Evolutionary conservation across 2,329 filamentous ascomycete genomes (phyloP).

Genomic region (Aspergillus phoenicis): DNA sequence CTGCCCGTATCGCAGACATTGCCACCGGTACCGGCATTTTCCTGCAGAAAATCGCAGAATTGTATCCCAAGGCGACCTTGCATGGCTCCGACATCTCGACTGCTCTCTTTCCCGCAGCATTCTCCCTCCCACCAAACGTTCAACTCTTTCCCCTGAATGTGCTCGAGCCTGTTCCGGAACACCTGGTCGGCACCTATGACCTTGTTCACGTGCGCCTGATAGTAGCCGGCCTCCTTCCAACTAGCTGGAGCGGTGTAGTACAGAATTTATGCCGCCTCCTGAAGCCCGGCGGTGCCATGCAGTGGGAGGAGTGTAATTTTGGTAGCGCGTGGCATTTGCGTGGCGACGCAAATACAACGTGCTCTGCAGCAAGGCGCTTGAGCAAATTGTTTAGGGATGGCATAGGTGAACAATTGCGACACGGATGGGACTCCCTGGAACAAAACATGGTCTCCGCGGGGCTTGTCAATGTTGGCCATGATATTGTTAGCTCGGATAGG

Average conservation of each 20-base stretch:
- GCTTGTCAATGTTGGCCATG: neutral
- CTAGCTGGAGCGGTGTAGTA: neutral
- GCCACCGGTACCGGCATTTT: constrained; percentile 1
- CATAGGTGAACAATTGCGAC: neutral
- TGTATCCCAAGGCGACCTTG: neutral
- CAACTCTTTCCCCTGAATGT: neutral
- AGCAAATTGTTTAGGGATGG: neutral
- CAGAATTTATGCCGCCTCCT: constrained; percentile 12
- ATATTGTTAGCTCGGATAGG: neutral
- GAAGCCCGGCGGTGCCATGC: constrained; percentile 18
- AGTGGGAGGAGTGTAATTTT: constrained; percentile 23
- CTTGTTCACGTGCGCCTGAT: neutral
- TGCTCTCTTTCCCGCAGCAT: neutral
- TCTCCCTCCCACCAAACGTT: neutral
- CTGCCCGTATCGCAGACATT: neutral
- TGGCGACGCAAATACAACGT: neutral
- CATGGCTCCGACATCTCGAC: neutral
- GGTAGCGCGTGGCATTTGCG: neutral
- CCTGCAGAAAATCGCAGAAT: neutral
- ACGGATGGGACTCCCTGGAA: neutral
- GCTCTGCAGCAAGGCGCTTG: neutral
- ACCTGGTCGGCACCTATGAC: neutral
- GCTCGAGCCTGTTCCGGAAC: neutral
- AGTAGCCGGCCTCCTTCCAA: neutral
- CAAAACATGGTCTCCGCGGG: neutral